Percentiles rank a stretch among this genome's conserved stretches.
Conservation (phyloP, 2,329 filamentous ascomycete genomes). For the Colletotrichum sp. region DNA sequence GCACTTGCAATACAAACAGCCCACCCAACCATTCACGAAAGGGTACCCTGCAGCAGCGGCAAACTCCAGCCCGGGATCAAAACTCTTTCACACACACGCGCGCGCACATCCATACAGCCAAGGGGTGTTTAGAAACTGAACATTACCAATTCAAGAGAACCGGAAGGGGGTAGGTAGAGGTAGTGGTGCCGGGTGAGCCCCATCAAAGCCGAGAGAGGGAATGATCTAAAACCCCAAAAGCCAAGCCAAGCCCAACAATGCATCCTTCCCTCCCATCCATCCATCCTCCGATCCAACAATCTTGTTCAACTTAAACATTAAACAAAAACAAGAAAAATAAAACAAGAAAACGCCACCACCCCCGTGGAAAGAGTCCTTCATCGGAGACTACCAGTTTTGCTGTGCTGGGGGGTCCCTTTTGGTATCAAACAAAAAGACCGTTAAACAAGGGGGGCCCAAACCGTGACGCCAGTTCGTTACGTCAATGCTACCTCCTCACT, state of each 20-base stretch:
- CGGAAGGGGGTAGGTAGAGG: neutral
- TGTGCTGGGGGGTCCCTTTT: neutral
- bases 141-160: neutral
- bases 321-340: neutral
- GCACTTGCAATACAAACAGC: neutral
- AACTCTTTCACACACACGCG: neutral
- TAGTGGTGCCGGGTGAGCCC: neutral
- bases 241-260: neutral
- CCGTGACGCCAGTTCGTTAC: constrained; percentile 21
- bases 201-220: neutral
- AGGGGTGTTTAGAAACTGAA: neutral
- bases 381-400: neutral
- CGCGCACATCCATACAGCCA: neutral
- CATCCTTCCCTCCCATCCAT: neutral
- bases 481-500: constrained; percentile 5
- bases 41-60: neutral
- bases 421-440: constrained; percentile 1
- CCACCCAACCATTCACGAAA: neutral
- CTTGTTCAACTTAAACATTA: neutral
- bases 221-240: neutral
- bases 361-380: neutral
- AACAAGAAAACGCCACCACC: neutral
- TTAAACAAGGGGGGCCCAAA: constrained; percentile 1
- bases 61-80: neutral
- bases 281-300: neutral